Evolutionary conservation across 2,329 filamentous ascomycete species (phyloP).

Genomic region (Lojkania enalia): DNA sequence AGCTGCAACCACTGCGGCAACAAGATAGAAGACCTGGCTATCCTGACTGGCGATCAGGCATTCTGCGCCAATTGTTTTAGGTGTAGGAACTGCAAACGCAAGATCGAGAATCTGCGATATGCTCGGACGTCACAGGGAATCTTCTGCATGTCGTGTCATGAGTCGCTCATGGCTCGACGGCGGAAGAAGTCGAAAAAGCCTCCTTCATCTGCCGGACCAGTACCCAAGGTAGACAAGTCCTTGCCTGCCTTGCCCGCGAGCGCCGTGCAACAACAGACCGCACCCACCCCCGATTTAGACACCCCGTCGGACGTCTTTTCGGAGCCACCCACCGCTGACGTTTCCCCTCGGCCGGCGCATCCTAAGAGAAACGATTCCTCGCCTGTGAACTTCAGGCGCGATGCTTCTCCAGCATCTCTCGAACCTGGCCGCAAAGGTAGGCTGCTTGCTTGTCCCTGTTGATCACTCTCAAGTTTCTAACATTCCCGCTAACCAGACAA

Average conservation of each 20-base stretch:
- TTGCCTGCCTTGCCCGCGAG: conserved; percentile 86
- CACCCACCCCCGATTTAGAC: conserved; percentile 61
- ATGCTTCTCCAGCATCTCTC: conserved; percentile 39
- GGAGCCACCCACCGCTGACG: conserved; percentile 66
- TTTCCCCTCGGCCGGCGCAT: conserved; percentile 59
- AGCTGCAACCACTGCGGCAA: conserved; percentile 95
- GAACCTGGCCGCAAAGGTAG: conserved; percentile 43
- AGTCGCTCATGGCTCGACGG: conserved; percentile 90
- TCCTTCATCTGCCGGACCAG: conserved; percentile 44
- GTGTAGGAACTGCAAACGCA: conserved; percentile 96
- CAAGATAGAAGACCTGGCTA: conserved; percentile 98
- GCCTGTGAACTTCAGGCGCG: conserved; percentile 41
- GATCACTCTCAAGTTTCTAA: conserved; percentile 10
- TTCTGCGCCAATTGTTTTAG: conserved; percentile 97
- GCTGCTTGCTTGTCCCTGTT: conserved; percentile 2
- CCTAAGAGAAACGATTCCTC: conserved; percentile 42
- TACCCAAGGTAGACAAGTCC: conserved; percentile 81
- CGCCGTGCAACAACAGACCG: conserved; percentile 63
- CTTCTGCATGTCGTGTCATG: conserved; percentile 99
- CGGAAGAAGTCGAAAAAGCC: conserved; percentile 76
- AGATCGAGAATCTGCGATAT: conserved; percentile 98
- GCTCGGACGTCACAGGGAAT: conserved; percentile 97
- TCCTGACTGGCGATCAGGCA: conserved; percentile 95
- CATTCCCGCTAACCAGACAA: conserved; percentile 50
- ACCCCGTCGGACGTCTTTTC: conserved; percentile 65